These are phyloP conservation scores for Xylariaceae sp. DNA, from an alignment of 2,329 filamentous ascomycete species.

Conservation along the genomic window DNA sequence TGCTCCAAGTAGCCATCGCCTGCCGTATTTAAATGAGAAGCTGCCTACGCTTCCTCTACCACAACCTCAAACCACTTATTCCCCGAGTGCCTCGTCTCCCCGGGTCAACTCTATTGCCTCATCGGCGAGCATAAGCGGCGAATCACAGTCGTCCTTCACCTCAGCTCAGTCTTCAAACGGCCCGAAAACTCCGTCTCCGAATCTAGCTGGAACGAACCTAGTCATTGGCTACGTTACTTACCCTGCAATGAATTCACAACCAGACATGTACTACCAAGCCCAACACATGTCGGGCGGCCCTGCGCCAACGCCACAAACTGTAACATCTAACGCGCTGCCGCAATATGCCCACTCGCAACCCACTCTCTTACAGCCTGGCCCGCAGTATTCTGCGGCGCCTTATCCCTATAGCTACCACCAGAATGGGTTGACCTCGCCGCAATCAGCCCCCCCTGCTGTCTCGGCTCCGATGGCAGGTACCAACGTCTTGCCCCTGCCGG, in stretches of 20 bases:
- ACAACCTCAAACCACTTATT: conserved; percentile 63
- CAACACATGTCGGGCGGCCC: conserved; percentile 74
- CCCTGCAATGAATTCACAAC: conserved; percentile 73
- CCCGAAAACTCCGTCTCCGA: conserved; percentile 73
- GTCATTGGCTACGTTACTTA: conserved; percentile 40
- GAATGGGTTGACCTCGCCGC: conserved; percentile 77
- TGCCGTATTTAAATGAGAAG: conserved; percentile 67
- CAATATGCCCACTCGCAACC: conserved; percentile 80
- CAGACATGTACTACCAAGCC: conserved; percentile 80
- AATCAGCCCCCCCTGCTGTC: conserved; percentile 57
- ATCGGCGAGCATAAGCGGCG: conserved; percentile 45
- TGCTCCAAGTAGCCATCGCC: conserved; percentile 58
- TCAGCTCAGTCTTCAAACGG: conserved; percentile 55
- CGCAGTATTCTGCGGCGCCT: conserved; percentile 62
- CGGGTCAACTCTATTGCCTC: conserved; percentile 70
- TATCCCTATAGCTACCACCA: conserved; percentile 69
- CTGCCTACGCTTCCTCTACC: conserved; percentile 66
- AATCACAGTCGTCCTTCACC: conserved; percentile 51
- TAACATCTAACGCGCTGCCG: conserved; percentile 65
- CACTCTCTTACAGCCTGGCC: conserved; percentile 66
- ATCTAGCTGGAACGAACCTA: conserved; percentile 44
- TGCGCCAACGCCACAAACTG: conserved; percentile 68
- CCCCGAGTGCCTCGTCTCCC: conserved; percentile 68
- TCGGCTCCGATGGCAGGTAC: conserved; percentile 62
- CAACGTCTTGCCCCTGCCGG: conserved; percentile 66